Percentiles rank a stretch among this genome's conserved stretches.
Evolutionary conservation across 2,329 filamentous ascomycete genomes (phyloP).

Genomic region (Cryphonectria japonica): DNA sequence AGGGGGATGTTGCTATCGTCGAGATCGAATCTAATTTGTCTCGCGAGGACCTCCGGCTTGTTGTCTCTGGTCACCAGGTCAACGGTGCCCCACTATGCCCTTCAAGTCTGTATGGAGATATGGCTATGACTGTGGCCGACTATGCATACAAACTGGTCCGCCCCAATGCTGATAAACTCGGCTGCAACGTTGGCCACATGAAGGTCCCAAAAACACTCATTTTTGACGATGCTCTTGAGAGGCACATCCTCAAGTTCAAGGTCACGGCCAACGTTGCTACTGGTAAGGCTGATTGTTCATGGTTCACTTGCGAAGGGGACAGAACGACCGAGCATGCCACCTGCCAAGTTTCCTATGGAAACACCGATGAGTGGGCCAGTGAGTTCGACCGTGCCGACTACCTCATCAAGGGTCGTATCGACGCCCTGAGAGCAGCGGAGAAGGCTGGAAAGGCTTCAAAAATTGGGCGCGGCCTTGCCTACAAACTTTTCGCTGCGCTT

Average conservation of each 20-base stretch:
- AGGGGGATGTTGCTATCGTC: constrained; percentile 61
- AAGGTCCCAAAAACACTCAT: constrained; percentile 74
- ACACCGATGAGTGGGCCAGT: constrained; percentile 61
- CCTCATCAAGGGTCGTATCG: constrained; percentile 66
- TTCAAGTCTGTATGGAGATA: constrained; percentile 56
- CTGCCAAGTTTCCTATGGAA: constrained; percentile 65
- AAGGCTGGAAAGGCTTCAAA: constrained; percentile 70
- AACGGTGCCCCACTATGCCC: constrained; percentile 70
- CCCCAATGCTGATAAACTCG: constrained; percentile 58
- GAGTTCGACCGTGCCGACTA: constrained; percentile 72
- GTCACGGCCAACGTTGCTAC: constrained; percentile 61
- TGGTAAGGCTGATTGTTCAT: constrained; percentile 59
- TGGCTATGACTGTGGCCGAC: constrained; percentile 60
- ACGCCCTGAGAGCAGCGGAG: constrained; percentile 62
- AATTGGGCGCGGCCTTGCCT: constrained; percentile 74
- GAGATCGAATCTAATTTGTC: constrained; percentile 69
- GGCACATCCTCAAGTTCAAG: constrained; percentile 64
- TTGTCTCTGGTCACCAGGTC: constrained; percentile 68
- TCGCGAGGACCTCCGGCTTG: constrained; percentile 62
- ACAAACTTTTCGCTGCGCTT: constrained; percentile 67
- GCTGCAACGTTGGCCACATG: constrained; percentile 68
- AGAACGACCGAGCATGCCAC: constrained; percentile 63
- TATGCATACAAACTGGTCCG: constrained; percentile 69
- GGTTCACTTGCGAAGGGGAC: constrained; percentile 62
- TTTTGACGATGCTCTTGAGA: constrained; percentile 47